These are phyloP conservation scores for Cladobotryum protrusum DNA, from an alignment of 2,329 filamentous ascomycete genomes.

Conservation along the genomic window DNA sequence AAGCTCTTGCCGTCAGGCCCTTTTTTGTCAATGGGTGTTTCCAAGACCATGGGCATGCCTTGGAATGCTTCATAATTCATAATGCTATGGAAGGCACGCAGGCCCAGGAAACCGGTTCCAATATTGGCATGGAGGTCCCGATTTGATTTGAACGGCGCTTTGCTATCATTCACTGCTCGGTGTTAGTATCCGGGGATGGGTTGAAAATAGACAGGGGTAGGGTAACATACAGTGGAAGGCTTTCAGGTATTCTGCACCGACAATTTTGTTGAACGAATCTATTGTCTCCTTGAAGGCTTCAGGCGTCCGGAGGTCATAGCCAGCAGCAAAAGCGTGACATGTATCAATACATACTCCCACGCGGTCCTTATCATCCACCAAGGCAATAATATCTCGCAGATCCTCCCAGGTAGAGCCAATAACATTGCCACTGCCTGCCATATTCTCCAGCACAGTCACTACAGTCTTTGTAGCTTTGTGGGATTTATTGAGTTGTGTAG, in stretches of 20 bases:
- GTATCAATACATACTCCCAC: slow-evolving; percentile 96
- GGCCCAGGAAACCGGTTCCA: slow-evolving; percentile 85
- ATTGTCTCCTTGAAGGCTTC: slow-evolving; percentile 68
- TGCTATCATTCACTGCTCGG: slow-evolving; percentile 80
- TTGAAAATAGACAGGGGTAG: background rate
- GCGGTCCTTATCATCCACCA: slow-evolving; percentile 72
- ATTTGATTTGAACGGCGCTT: slow-evolving; percentile 74
- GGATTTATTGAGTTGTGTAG: slow-evolving; percentile 72
- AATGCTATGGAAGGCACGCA: slow-evolving; percentile 83
- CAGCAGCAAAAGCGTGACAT: slow-evolving; percentile 91
- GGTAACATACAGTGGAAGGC: slow-evolving; percentile 61
- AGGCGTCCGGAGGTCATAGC: slow-evolving; percentile 79
- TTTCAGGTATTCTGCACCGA: slow-evolving; percentile 73
- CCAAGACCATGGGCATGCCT: slow-evolving; percentile 81
- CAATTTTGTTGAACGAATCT: slow-evolving; percentile 65
- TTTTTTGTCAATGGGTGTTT: slow-evolving; percentile 83
- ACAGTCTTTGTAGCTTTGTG: slow-evolving; percentile 71
- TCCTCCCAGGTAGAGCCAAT: slow-evolving; percentile 84
- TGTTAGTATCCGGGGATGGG: slow-evolving; percentile 5
- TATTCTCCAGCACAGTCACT: slow-evolving; percentile 85
- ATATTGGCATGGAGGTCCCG: slow-evolving; percentile 95
- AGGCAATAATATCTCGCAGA: slow-evolving; percentile 73
- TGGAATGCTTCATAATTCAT: slow-evolving; percentile 76
- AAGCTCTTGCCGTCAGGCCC: slow-evolving; percentile 58
- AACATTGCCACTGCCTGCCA: slow-evolving; percentile 85